A percentile compares a stretch with the other conserved stretches of the same genome.
These are phyloP conservation scores for Euphrasia arctica DNA, from an alignment of 305 asterid species.

Conservation along the genomic window DNA sequence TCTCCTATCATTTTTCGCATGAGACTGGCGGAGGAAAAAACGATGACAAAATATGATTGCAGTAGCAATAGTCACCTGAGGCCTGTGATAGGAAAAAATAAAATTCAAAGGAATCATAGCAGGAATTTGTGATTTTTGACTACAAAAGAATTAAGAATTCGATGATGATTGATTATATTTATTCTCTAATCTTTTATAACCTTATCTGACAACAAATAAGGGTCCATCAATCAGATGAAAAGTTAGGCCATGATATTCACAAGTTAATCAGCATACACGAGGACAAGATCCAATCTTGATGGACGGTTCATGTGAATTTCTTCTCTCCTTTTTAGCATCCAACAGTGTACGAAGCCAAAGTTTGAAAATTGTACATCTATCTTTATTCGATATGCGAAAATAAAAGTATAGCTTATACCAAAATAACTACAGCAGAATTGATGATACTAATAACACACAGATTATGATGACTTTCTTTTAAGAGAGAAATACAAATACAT, in stretches of 20 bases:
- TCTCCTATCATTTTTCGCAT: slow-evolving; percentile 84
- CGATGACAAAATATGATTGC: slow-evolving; percentile 98
- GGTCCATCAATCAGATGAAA: no score
- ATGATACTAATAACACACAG: slow-evolving; percentile 13
- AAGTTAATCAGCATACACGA: no score
- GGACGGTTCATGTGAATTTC: no score
- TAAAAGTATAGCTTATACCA: not conserved
- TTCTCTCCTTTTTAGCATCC: no score
- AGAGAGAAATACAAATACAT: slow-evolving; percentile 3
- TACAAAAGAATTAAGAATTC: slow-evolving; percentile 7
- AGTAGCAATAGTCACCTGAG: slow-evolving; percentile 98
- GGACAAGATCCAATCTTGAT: no score
- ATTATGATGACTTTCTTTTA: not conserved
- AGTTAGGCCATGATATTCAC: no score
- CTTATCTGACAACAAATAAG: no score
- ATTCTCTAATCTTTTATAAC: not conserved
- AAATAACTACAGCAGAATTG: slow-evolving; percentile 2
- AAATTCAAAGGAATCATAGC: not conserved
- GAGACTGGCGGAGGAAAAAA: slow-evolving; percentile 93
- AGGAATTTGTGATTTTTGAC: slow-evolving; percentile 4
- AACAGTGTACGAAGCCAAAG: no score
- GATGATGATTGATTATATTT: not conserved
- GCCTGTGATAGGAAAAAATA: slow-evolving; percentile 44
- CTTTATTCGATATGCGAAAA: no score
- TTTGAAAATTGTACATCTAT: no score